Evolutionary conservation across 441 rosid species (phyloP).

Genomic region (Euphorbia celastroides): DNA sequence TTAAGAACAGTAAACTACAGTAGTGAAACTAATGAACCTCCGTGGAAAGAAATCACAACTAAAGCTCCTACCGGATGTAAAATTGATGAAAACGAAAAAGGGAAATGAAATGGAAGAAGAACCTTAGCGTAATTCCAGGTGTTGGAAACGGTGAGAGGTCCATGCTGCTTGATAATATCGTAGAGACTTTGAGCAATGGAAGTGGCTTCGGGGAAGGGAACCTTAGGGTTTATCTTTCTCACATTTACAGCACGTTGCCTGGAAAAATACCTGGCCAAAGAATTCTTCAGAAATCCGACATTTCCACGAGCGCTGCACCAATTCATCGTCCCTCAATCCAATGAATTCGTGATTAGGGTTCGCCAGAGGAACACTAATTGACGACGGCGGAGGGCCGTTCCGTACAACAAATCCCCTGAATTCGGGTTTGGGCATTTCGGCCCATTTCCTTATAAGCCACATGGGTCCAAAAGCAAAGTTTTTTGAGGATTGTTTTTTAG

Average conservation of each 20-base stretch:
- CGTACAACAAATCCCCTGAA: not conserved
- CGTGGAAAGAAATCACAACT: not conserved
- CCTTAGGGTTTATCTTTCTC: constrained; percentile 86
- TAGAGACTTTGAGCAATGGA: constrained; percentile 67
- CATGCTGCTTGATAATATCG: constrained; percentile 50
- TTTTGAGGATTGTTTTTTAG: too few species aligned
- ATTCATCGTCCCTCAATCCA: constrained; percentile 6
- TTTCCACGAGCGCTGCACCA: constrained; percentile 10
- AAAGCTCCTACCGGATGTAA: not conserved
- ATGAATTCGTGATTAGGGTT: not conserved
- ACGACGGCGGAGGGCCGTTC: not conserved
- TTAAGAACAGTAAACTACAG: not conserved
- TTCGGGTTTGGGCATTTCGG: not conserved
- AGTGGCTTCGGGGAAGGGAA: constrained; percentile 72
- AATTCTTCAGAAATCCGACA: constrained; percentile 13
- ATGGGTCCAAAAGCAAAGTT: too few species aligned
- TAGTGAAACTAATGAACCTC: not conserved
- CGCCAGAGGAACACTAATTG: not conserved
- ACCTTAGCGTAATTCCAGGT: constrained; percentile 82
- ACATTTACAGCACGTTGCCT: constrained; percentile 68
- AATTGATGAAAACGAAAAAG: not conserved
- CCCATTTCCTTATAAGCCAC: constrained; percentile 1
- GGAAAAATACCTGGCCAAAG: constrained; percentile 59
- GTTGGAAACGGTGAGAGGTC: constrained; percentile 71
- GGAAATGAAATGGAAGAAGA: not conserved